Base-by-base conservation (phyloP, 257 asterid species). In the Cynanchum wilfordii region DNA sequence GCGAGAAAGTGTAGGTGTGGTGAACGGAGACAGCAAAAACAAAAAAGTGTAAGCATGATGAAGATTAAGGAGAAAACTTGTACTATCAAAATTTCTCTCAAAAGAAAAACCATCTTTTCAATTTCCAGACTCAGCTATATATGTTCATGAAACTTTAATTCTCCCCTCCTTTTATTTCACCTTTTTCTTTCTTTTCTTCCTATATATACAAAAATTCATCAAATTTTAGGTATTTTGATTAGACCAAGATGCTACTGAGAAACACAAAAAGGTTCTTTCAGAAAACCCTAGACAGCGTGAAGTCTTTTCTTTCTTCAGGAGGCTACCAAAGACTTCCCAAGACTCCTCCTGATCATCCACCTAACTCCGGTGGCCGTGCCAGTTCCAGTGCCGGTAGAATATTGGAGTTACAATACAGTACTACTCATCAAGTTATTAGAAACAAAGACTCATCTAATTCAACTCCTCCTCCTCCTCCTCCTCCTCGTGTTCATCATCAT, bases 261-360 rank as follows among this genome's bases (percentile, higher is more conserved):
- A 72, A 65, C 45, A 82, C 86, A 77, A 83, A 80, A 68, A 83
- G 77, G 27, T 72, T 83, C 73, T 75, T 83, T 24, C 81, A 78
- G 51, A 80, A 69, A 78, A 78, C 79, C 17, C 30, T 80, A 0
- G 81, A 75, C 30, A 78, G 33, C 30, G 72, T 83, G 42, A 83
- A 83, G 66, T 83, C 73, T 13, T 73, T 80, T 51, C 63, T 80
- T 71, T 78, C 87, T 11, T 8, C 47, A 42, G 59, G 77, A 1
- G 87, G 84, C 3, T 80, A 83, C 69, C 77, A 83, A 73, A 80
- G 77, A 69, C 80, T 83, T 49, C 84, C 85, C 47, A 78, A 78
- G 76, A 75, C 27, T 70, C 69, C 84, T 36, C 38, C 38, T 33
- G 2, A 33, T 33, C 11, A 42, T 42, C 80, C 82, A 67, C 70